Percentiles rank a stretch among this genome's conserved stretches.
phyloP scores from a whole-genome alignment of 257 asterid species.

The Fraxinus pennsylvanica region DNA sequence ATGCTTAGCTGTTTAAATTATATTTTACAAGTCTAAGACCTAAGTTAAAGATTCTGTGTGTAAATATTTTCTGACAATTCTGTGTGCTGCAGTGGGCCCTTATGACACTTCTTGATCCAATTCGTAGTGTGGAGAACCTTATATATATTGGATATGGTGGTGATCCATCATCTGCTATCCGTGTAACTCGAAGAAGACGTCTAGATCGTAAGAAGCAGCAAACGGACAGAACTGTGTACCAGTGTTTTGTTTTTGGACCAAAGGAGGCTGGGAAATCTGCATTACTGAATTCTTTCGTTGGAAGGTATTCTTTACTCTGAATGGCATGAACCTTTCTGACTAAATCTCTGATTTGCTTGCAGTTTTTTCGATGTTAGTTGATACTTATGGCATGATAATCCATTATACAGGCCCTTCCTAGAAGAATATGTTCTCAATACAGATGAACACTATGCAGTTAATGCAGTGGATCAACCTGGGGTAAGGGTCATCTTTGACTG shows the following conservation, averaged over 20 bases:
- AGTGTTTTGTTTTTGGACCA: slow-evolving; percentile 95
- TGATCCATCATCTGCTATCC: slow-evolving; percentile 81
- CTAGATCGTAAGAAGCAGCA: slow-evolving; percentile 90
- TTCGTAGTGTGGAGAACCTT: slow-evolving; percentile 78
- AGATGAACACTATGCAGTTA: slow-evolving; percentile 64
- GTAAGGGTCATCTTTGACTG: slow-evolving; percentile 40
- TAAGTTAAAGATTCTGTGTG: slow-evolving; percentile 7
- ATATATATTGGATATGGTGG: slow-evolving; percentile 86
- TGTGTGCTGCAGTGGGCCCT: slow-evolving; percentile 85
- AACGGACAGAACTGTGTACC: slow-evolving; percentile 76
- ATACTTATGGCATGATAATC: slow-evolving; percentile 20
- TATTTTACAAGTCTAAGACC: background rate
- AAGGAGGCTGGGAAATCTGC: slow-evolving; percentile 90
- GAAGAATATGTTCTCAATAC: slow-evolving; percentile 68
- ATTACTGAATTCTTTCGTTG: slow-evolving; percentile 68
- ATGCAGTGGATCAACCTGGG: slow-evolving; percentile 60
- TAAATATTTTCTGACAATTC: slow-evolving; percentile 13
- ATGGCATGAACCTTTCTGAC: background rate
- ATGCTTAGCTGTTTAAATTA: background rate
- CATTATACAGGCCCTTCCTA: slow-evolving; percentile 62
- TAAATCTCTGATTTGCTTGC: slow-evolving; percentile 10
- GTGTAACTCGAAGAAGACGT: slow-evolving; percentile 83
- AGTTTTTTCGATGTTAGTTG: slow-evolving; percentile 7
- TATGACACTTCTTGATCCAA: slow-evolving; percentile 92
- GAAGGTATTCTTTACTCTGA: slow-evolving; percentile 55